Evolutionary conservation across 495 filamentous ascomycete species (phyloP).

Genomic region (Ramalina peruviana): DNA sequence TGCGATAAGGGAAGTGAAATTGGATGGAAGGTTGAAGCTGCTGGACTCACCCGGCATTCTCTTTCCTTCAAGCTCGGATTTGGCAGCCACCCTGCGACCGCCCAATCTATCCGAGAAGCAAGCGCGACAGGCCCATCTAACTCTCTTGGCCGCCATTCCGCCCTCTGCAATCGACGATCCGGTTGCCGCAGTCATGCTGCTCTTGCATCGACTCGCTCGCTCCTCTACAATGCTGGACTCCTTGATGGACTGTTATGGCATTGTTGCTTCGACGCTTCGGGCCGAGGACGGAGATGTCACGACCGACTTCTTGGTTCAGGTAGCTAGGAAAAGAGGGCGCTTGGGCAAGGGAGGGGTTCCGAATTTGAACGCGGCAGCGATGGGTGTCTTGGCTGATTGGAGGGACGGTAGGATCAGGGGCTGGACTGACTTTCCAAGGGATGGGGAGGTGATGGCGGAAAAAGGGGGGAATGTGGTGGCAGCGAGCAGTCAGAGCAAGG

Average conservation of each 20-base stretch:
- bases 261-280: slow-evolving; percentile 53
- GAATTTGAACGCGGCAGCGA: slow-evolving; percentile 75
- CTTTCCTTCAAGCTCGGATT: slow-evolving; percentile 51
- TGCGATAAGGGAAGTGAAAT: slow-evolving; percentile 72
- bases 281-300: slow-evolving; percentile 54
- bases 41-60: slow-evolving; percentile 95
- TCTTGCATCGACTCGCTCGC: slow-evolving; percentile 62
- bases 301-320: slow-evolving; percentile 87
- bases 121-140: slow-evolving; percentile 68
- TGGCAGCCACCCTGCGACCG: slow-evolving; percentile 14
- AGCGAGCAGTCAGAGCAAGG: slow-evolving; percentile 27
- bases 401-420: slow-evolving; percentile 89
- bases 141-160: slow-evolving; percentile 81
- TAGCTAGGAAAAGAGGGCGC: slow-evolving; percentile 80
- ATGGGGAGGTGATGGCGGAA: slow-evolving; percentile 16
- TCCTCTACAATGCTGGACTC: slow-evolving; percentile 52
- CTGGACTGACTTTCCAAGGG: slow-evolving; percentile 63
- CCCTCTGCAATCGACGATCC: slow-evolving; percentile 91
- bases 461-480: slow-evolving; percentile 37
- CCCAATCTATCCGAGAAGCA: slow-evolving; percentile 40
- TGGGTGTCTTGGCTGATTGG: slow-evolving; percentile 90
- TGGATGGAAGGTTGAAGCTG: slow-evolving; percentile 87
- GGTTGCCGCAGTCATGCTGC: slow-evolving; percentile 65
- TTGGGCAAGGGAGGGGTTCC: slow-evolving; percentile 83
- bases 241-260: slow-evolving; percentile 66